These are phyloP conservation scores for Quambalaria eucalypti DNA, from an alignment of 1,284 basidiomycete species.

Conservation along the genomic window DNA sequence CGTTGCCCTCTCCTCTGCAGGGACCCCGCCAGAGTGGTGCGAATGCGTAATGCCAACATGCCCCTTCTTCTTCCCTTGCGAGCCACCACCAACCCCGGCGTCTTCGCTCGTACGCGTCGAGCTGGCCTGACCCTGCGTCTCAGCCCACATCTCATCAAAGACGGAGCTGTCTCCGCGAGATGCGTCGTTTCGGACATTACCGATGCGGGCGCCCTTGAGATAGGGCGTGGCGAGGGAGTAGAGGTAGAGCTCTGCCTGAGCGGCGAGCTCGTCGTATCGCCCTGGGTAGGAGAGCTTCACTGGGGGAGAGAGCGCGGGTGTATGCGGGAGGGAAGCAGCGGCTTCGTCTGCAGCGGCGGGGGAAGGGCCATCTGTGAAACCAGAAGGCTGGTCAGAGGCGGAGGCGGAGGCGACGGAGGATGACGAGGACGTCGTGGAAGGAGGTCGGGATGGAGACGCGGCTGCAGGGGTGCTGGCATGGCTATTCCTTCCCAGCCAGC, in stretches of 20 bases:
- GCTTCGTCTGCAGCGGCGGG: not conserved
- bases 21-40: no score
- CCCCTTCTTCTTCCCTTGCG: no score
- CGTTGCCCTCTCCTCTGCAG: conserved; percentile 2
- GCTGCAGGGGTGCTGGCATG: no score
- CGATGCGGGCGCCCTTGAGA: conserved; percentile 9
- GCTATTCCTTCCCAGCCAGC: not conserved
- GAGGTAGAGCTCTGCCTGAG: conserved; percentile 14
- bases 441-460: not conserved
- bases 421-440: not conserved
- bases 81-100: no score
- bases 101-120: conserved; percentile 2
- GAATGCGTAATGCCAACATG: no score
- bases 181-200: conserved; percentile 8
- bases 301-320: not conserved
- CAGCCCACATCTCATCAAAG: not conserved
- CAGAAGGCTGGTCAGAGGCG: not conserved
- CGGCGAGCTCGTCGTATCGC: not conserved
- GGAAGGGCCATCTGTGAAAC: not conserved
- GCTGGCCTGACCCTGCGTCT: not conserved
- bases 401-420: not conserved
- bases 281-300: not conserved
- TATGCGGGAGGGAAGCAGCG: not conserved
- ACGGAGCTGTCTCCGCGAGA: not conserved
- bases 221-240: conserved; percentile 8